These are phyloP conservation scores for Arthroderma uncinatum DNA, from an alignment of 2,329 filamentous ascomycete species.

Conservation along the genomic window DNA sequence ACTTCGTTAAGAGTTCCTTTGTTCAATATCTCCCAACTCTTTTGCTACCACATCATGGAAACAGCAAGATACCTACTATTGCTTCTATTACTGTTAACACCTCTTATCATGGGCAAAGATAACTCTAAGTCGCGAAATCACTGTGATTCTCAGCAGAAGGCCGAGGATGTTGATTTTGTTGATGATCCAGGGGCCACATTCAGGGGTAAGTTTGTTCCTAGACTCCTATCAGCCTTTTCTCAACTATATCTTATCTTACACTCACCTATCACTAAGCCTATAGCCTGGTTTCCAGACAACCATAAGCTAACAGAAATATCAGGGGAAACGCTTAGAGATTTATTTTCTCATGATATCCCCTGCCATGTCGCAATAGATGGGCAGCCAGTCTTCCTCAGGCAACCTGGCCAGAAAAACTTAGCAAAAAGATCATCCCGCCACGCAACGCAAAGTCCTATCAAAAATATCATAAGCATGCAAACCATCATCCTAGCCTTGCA, in stretches of 20 bases:
- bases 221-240: too few relatives aligned
- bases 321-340: background rate
- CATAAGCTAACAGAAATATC: too few relatives aligned
- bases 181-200: background rate
- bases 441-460: background rate
- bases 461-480: background rate
- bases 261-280: background rate
- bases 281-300: too few relatives aligned
- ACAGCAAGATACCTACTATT: background rate
- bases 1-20: background rate
- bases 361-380: background rate
- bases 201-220: background rate
- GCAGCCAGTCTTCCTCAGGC: background rate
- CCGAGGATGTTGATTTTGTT: background rate
- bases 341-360: background rate
- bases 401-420: background rate
- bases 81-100: background rate
- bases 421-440: background rate
- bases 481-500: conserved; percentile 5
- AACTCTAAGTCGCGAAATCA: background rate
- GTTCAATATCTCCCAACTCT: background rate
- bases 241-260: too few relatives aligned
- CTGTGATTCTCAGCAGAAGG: background rate
- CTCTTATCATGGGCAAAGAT: background rate
- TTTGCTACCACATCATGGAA: background rate